These are phyloP conservation scores for Pulveroboletus sp. DNA, from an alignment of 1,284 basidiomycete genomes.

Conservation along the genomic window DNA sequence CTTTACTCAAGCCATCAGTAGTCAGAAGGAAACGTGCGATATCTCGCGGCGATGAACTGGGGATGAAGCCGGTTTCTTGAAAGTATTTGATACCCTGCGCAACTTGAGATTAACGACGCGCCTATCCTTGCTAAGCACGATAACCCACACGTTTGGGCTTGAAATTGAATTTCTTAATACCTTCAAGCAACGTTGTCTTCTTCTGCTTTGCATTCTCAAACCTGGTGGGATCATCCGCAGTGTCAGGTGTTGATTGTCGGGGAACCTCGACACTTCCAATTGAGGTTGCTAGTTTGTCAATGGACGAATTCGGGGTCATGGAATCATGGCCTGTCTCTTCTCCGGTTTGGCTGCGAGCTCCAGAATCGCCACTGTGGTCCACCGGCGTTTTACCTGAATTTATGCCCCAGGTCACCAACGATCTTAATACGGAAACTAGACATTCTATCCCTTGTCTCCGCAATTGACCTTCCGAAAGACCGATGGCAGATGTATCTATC, in stretches of 20 bases:
- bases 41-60: constrained; percentile 72
- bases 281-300: constrained; percentile 49
- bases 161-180: constrained; percentile 97
- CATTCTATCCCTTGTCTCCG: constrained; percentile 89
- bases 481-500: constrained; percentile 64
- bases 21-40: constrained; percentile 87
- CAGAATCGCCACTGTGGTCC: constrained; percentile 46
- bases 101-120: constrained; percentile 6
- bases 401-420: constrained; percentile 89
- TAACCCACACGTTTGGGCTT: constrained; percentile 85
- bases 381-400: constrained; percentile 51
- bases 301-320: constrained; percentile 54
- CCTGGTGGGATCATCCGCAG: constrained; percentile 83
- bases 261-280: constrained; percentile 51
- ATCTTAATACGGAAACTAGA: constrained; percentile 82
- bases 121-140: not conserved
- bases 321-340: constrained; percentile 56
- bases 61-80: constrained; percentile 87
- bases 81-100: constrained; percentile 86
- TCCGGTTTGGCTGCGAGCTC: constrained; percentile 45
- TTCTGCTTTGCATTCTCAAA: constrained; percentile 98
- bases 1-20: constrained; percentile 94
- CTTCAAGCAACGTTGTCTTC: constrained; percentile 94
- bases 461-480: constrained; percentile 80
- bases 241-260: constrained; percentile 73